Evolutionary conservation across 2,329 filamentous ascomycete species (phyloP).

Genomic region (Gliomastix tumulicola): DNA sequence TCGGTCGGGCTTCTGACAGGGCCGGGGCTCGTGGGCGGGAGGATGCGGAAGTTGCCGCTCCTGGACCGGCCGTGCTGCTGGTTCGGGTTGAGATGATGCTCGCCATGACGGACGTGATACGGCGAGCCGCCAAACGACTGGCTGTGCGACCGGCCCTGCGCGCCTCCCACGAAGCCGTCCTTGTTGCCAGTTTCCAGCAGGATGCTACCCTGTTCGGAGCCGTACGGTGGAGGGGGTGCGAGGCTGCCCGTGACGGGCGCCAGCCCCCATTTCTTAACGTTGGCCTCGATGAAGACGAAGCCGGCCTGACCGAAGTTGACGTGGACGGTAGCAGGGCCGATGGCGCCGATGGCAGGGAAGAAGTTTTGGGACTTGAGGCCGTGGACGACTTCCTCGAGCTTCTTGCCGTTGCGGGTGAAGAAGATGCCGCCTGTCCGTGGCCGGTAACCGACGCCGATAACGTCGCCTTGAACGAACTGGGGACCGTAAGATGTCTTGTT

Average conservation of each 20-base stretch:
- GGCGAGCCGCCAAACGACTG: conserved; percentile 32
- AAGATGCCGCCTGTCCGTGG: conserved; percentile 93
- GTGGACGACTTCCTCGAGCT: conserved; percentile 88
- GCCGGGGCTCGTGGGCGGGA: conserved; percentile 76
- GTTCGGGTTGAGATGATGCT: conserved; percentile 2
- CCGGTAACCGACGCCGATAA: conserved; percentile 90
- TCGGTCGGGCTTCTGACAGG: conserved; percentile 89
- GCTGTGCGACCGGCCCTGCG: conserved; percentile 35
- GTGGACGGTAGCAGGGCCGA: conserved; percentile 85
- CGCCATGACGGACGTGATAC: conserved; percentile 29
- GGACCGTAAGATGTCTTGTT: conserved; percentile 73
- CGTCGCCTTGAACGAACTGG: conserved; percentile 83
- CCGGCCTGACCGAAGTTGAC: conserved; percentile 98
- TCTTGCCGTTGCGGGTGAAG: conserved; percentile 97
- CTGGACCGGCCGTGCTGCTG: conserved; percentile 60
- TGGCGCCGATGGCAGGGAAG: conserved; percentile 95
- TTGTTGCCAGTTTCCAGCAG: conserved; percentile 78
- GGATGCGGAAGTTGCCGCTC: conserved; percentile 71
- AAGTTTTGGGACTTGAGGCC: conserved; percentile 93
- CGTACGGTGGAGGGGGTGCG: conserved; percentile 91
- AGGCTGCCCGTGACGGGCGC: conserved; percentile 93
- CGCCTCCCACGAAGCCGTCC: conserved; percentile 35
- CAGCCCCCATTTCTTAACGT: conserved; percentile 99
- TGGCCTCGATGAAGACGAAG: conserved; percentile 98
- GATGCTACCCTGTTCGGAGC: conserved; percentile 94